Base-by-base conservation (phyloP, 2,329 filamentous ascomycete species). In the Aureobasidium lini region DNA sequence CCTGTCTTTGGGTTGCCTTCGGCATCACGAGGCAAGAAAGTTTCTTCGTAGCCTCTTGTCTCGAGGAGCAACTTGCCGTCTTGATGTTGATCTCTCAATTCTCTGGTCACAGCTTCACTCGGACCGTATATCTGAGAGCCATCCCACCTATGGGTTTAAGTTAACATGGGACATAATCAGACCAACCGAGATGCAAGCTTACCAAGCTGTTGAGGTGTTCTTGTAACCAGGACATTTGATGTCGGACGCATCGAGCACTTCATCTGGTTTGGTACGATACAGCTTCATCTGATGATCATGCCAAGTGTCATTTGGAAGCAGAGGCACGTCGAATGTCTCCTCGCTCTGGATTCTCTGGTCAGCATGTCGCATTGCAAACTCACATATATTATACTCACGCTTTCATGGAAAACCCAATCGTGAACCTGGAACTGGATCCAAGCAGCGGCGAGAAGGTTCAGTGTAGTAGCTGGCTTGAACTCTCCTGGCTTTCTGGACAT, bases 361-460 rank as follows among this genome's bases (percentile, higher is more conserved):
- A 44, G 42, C 18, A 34, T 43, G 1, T 31, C 23, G 10, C 7
- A 15, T 43, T 1, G 18, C 11, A 3, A 2, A 1, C 4, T 13
- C 9, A 16, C 2, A 4, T 9, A 5, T 5, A 10, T 18, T 23
- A 4, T 7, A 10, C 53, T 6, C 31, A 57, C 53, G 16, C 7
- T 29, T 16, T 57, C 53, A 18, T 57, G 53, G 11, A 57, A 57
- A 9, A 50, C 47, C 75, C 75, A 77, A 60, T 76, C 75, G 58
- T 78, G 76, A 0, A 72, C 72, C 59, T 78, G 75, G 56, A 79
- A 78, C 62, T 79, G 77, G n/a, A 79, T 78, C 76, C 76, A 79
- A 1, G 76, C 76, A 13, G 76, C 76, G 2, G 76, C 76, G 6
- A 79, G 66, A 40, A 79, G 62, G 59, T 79, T 79, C 60, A 79